These are phyloP conservation scores for Ceraceosorus guamensis DNA, from an alignment of 1,284 basidiomycete genomes.

Conservation along the genomic window DNA sequence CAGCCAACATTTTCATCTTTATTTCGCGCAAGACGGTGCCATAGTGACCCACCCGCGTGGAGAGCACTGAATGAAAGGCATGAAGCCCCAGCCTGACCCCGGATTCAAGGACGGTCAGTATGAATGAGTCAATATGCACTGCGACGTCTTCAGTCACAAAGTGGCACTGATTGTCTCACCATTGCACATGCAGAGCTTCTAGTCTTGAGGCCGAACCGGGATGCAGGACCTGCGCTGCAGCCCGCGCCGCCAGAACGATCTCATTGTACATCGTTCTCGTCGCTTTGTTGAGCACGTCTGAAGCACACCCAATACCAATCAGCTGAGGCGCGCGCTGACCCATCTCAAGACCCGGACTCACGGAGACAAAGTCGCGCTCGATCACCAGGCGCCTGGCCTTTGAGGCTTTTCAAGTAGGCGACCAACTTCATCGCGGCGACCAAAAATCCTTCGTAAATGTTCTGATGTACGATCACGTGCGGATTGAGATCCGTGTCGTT, in stretches of 20 bases:
- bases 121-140: not conserved
- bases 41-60: constrained; percentile 14
- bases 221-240: not conserved
- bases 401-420: constrained; percentile 61
- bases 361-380: not conserved
- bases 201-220: not conserved
- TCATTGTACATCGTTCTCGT: not conserved
- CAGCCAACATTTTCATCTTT: too few species aligned
- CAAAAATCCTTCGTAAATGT: constrained; percentile 80
- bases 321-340: not conserved
- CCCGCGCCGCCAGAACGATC: too few species aligned
- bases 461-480: constrained; percentile 60
- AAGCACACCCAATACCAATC: not conserved
- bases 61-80: constrained; percentile 65
- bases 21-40: too few species aligned
- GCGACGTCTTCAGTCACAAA: not conserved
- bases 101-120: too few species aligned
- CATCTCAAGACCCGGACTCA: not conserved
- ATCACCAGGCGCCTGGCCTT: constrained; percentile 50
- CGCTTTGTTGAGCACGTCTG: not conserved
- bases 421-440: constrained; percentile 81
- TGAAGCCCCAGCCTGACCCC: constrained; percentile 66
- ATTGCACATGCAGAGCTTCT: not conserved
- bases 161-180: not conserved
- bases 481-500: constrained; percentile 69